Conservation (phyloP, 1,139 yeast species). For the Geotrichum australiense region DNA sequence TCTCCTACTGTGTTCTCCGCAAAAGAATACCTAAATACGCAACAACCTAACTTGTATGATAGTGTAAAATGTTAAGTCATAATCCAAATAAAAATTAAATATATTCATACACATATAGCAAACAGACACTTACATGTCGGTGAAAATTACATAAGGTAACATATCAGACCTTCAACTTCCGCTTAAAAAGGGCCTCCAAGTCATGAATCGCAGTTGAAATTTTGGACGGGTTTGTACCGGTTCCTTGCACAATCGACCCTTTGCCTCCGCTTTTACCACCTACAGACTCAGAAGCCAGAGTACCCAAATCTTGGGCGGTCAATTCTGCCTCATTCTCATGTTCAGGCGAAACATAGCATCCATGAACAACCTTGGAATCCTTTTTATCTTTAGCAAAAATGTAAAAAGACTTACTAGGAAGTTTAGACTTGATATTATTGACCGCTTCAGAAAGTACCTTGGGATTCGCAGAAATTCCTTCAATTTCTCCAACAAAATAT, state of each 20-base stretch:
- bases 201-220: slow-evolving; percentile 67
- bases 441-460: slow-evolving; percentile 93
- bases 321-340: slow-evolving; percentile 60
- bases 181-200: slow-evolving; percentile 33
- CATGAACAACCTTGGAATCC: slow-evolving; percentile 83
- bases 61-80: no score
- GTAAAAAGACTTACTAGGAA: no score
- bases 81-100: no score
- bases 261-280: slow-evolving; percentile 99
- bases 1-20: no score
- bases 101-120: no score
- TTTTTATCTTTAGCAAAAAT: slow-evolving; percentile 64
- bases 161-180: neutral
- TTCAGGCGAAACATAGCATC: slow-evolving; percentile 74
- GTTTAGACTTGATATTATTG: slow-evolving; percentile 71
- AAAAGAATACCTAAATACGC: no score
- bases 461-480: slow-evolving; percentile 54
- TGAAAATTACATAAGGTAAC: no score
- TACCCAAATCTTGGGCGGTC: slow-evolving; percentile 69
- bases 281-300: slow-evolving; percentile 58
- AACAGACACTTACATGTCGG: no score
- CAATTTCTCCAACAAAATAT: slow-evolving; percentile 58
- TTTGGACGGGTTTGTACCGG: slow-evolving; percentile 77
- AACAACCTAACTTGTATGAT: no score
- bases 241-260: slow-evolving; percentile 94